Percentiles rank a stretch among this genome's conserved stretches.
Conservation (phyloP, 2,329 filamentous ascomycete species). For the Westerdykella aurantiaca region DNA sequence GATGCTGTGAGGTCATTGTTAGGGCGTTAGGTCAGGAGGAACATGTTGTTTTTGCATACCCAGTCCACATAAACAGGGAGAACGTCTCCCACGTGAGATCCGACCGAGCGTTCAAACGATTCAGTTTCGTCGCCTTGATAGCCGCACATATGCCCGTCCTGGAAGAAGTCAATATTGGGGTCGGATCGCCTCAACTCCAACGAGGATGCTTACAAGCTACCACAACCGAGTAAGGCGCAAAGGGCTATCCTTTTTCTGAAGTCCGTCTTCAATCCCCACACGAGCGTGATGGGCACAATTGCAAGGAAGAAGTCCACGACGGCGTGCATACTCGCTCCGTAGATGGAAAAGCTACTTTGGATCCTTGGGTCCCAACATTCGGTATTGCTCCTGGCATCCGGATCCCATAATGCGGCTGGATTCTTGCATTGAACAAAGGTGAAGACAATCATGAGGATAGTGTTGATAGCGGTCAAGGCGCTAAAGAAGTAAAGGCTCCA, state of each 20-base stretch:
- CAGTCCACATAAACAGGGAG: conserved; percentile 15
- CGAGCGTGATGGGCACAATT: conserved; percentile 10
- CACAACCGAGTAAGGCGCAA: conserved; percentile 14
- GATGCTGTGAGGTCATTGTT: conserved; percentile 5
- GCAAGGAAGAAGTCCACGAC: conserved; percentile 15
- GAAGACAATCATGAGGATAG: conserved; percentile 15
- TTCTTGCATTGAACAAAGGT: conserved; percentile 17
- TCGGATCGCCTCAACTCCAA: background rate
- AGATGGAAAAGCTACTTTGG: conserved; percentile 16
- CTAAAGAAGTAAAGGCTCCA: conserved; percentile 13
- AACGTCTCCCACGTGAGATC: conserved; percentile 19
- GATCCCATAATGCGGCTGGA: conserved; percentile 14
- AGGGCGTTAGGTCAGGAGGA: background rate
- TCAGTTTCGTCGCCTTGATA: conserved; percentile 13
- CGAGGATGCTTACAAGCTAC: conserved; percentile 11
- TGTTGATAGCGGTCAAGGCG: conserved; percentile 12
- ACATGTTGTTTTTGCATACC: conserved; percentile 1
- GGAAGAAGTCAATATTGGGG: background rate
- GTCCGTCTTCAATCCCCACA: conserved; percentile 14
- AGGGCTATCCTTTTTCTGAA: conserved; percentile 13
- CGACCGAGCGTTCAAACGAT: conserved; percentile 9
- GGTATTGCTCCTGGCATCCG: conserved; percentile 6
- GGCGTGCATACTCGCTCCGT: conserved; percentile 10
- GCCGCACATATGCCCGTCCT: conserved; percentile 17
- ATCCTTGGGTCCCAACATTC: conserved; percentile 15